Evolutionary conservation across 129 eudicot genomes (phyloP).

Genomic region (Artemisia annua): DNA sequence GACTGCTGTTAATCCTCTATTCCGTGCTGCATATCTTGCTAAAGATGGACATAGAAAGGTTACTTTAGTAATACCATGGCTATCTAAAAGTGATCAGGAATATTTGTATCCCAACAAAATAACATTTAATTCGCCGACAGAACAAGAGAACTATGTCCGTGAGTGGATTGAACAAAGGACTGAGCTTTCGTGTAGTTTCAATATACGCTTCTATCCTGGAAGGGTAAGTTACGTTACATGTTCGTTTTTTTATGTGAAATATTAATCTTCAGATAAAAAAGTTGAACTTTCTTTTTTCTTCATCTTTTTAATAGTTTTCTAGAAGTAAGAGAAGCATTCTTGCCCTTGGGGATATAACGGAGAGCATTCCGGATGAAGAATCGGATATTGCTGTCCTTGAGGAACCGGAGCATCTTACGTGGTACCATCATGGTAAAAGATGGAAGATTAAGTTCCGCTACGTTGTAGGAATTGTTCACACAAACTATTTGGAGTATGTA

Average conservation of each 20-base stretch:
- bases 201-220: constrained; percentile 81
- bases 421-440: constrained; percentile 97
- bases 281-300: not conserved
- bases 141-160: constrained; percentile 80
- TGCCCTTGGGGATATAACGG: constrained; percentile 91
- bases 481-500: constrained; percentile 86
- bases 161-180: constrained; percentile 87
- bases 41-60: constrained; percentile 67
- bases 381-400: constrained; percentile 96
- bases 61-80: constrained; percentile 90
- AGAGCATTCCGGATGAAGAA: constrained; percentile 79
- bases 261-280: not conserved
- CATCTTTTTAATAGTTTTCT: constrained; percentile 53
- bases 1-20: constrained; percentile 87
- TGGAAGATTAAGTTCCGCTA: constrained; percentile 85
- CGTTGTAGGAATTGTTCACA: constrained; percentile 89
- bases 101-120: constrained; percentile 68
- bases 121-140: constrained; percentile 53
- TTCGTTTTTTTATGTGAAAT: not conserved
- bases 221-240: constrained; percentile 40
- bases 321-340: constrained; percentile 89
- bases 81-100: constrained; percentile 69
- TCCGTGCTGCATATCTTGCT: constrained; percentile 93
- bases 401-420: constrained; percentile 98
- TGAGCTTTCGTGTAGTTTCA: constrained; percentile 50